These are phyloP conservation scores for Yarrowia divulgata DNA, from an alignment of 805 yeast genomes.

Conservation along the genomic window DNA sequence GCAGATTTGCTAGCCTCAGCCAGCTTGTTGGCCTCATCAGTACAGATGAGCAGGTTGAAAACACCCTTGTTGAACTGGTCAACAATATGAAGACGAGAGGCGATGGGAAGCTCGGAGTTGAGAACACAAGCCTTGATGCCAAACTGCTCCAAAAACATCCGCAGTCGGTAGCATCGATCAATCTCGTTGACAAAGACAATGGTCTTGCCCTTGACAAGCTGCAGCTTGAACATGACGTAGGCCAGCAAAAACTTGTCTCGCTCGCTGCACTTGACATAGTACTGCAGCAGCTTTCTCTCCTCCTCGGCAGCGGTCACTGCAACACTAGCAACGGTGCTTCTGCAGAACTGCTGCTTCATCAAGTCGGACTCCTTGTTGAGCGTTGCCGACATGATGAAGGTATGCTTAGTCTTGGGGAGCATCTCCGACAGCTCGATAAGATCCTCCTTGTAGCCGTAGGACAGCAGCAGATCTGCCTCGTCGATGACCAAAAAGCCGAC, in stretches of 20 bases:
- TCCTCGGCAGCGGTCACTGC: slow-evolving; percentile 67
- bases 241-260: slow-evolving; percentile 89
- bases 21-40: slow-evolving; percentile 81
- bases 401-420: slow-evolving; percentile 82
- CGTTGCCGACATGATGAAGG: slow-evolving; percentile 96
- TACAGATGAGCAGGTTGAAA: slow-evolving; percentile 87
- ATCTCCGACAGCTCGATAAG: slow-evolving; percentile 66
- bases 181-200: slow-evolving; percentile 89
- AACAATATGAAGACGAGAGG: slow-evolving; percentile 92
- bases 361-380: slow-evolving; percentile 83
- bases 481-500: slow-evolving; percentile 83
- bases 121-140: slow-evolving; percentile 88
- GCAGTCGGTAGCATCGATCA: slow-evolving; percentile 93
- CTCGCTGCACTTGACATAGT: slow-evolving; percentile 84
- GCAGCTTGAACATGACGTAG: slow-evolving; percentile 89
- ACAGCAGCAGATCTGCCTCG: slow-evolving; percentile 89
- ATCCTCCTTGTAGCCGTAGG: slow-evolving; percentile 92
- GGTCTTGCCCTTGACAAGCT: slow-evolving; percentile 88
- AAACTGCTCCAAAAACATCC: slow-evolving; percentile 90
- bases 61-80: slow-evolving; percentile 93
- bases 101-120: slow-evolving; percentile 90
- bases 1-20: slow-evolving; percentile 46
- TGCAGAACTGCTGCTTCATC: slow-evolving; percentile 78
- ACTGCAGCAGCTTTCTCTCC: slow-evolving; percentile 69
- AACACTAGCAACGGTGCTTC: slow-evolving; percentile 46